phyloP scores from a whole-genome alignment of 192 early-diverging fungal genomes.

The Umbelopsis sp. region DNA sequence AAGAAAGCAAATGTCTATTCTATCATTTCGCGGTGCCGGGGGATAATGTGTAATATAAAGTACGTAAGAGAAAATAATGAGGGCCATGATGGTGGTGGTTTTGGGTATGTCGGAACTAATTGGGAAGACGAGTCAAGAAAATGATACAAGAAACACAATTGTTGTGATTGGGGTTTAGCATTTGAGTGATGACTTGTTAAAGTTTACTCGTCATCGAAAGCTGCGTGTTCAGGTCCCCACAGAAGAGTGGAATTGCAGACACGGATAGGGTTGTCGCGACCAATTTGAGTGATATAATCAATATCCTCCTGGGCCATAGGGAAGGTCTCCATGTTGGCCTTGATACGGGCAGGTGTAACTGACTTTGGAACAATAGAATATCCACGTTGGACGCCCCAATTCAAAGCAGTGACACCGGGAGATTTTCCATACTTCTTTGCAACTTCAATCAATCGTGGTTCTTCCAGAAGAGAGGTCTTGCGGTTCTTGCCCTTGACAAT shows the following conservation, averaged over 20 bases:
- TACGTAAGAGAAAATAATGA: not conserved
- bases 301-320: slow-evolving; percentile 23
- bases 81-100: not conserved
- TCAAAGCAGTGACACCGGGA: slow-evolving; percentile 57
- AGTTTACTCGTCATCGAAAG: slow-evolving; percentile 15
- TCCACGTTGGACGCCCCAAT: slow-evolving; percentile 56
- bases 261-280: slow-evolving; percentile 18
- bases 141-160: slow-evolving; percentile 2
- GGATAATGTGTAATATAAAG: not conserved
- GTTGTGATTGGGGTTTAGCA: not conserved
- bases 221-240: slow-evolving; percentile 11
- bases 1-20: slow-evolving; percentile 10
- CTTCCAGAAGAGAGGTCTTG: slow-evolving; percentile 18
- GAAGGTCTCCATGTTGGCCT: slow-evolving; percentile 55
- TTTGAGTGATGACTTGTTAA: not conserved
- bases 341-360: slow-evolving; percentile 50
- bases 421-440: slow-evolving; percentile 49
- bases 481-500: slow-evolving; percentile 41
- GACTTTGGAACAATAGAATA: slow-evolving; percentile 67
- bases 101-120: slow-evolving; percentile 2
- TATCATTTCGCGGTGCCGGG: not conserved
- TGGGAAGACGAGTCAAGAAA: not conserved
- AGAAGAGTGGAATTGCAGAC: slow-evolving; percentile 15
- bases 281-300: slow-evolving; percentile 27
- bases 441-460: slow-evolving; percentile 32